Percentiles rank a stretch among this genome's conserved stretches.
These are phyloP conservation scores for Tricholoma bakamatsutake DNA, from an alignment of 768 basidiomycete species.

Conservation along the genomic window DNA sequence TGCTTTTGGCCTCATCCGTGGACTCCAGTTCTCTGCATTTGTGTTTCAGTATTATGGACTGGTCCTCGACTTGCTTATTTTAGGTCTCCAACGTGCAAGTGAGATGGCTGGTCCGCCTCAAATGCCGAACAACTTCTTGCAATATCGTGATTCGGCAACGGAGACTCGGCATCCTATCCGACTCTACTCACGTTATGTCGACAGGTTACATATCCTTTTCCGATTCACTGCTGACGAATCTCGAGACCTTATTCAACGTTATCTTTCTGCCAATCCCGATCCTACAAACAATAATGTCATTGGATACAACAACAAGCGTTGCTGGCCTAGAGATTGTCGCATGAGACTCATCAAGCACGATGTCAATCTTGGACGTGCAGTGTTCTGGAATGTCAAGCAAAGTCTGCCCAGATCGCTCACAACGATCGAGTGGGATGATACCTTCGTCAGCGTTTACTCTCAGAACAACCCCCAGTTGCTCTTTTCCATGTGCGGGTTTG, in stretches of 20 bases:
- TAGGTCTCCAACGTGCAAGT: conserved; percentile 95
- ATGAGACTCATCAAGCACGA: conserved; percentile 99
- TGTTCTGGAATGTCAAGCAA: conserved; percentile 99
- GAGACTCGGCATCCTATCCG: conserved; percentile 98
- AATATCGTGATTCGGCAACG: conserved; percentile 91
- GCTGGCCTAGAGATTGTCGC: conserved; percentile 98
- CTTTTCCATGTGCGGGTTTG: conserved; percentile 99
- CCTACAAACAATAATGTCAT: conserved; percentile 99
- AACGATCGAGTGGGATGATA: conserved; percentile 99
- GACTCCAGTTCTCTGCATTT: conserved; percentile 96
- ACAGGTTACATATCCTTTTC: conserved; percentile 93
- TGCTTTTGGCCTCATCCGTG: conserved; percentile 94
- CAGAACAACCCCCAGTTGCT: conserved; percentile 96
- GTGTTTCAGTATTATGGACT: conserved; percentile 99
- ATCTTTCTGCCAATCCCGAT: conserved; percentile 95
- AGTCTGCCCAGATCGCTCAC: conserved; percentile 92
- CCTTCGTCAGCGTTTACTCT: conserved; percentile 94
- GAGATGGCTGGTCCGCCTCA: conserved; percentile 99
- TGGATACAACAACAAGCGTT: conserved; percentile 98
- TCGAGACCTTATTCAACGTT: conserved; percentile 95
- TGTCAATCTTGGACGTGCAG: conserved; percentile 95
- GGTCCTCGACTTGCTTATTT: conserved; percentile 89
- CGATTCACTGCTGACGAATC: conserved; percentile 97
- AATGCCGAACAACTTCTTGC: conserved; percentile 97
- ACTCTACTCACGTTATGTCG: conserved; percentile 95